These are phyloP conservation scores for Clitoria ternatea DNA, from an alignment of 306 rosid species.

Conservation along the genomic window DNA sequence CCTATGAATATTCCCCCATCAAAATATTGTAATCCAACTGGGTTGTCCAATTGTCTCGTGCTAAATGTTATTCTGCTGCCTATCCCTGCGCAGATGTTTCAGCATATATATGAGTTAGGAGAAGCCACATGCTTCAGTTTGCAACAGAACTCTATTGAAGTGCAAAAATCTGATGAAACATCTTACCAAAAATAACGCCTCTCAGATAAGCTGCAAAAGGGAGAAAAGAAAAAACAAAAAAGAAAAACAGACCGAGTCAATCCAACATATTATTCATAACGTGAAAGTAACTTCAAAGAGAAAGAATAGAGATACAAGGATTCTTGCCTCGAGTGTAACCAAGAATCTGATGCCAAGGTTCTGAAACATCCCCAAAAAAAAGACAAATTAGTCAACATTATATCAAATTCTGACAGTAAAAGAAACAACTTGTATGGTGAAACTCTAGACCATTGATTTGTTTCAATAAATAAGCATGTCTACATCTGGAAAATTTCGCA, in stretches of 20 bases:
- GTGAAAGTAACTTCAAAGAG: neutral
- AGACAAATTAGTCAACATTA: too few species aligned
- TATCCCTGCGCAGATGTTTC: neutral
- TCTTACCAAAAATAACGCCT: conserved; percentile 26
- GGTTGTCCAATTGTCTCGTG: too few species aligned
- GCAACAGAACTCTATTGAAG: neutral
- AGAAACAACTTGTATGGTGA: neutral
- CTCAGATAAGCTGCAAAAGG: conserved; percentile 26
- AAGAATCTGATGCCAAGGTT: neutral
- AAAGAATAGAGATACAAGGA: neutral
- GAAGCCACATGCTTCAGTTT: neutral
- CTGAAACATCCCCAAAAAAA: too few species aligned
- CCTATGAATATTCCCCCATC: too few species aligned
- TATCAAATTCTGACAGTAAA: neutral
- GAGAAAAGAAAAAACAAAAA: neutral
- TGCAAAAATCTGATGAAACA: neutral
- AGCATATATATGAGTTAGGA: neutral
- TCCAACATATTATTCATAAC: neutral
- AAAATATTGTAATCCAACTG: too few species aligned
- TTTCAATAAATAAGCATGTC: neutral
- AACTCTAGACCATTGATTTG: neutral
- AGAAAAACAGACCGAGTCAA: neutral
- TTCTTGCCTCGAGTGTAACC: conserved; percentile 16
- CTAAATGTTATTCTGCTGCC: neutral
- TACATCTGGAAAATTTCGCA: neutral